Percentiles rank a stretch among this genome's conserved stretches.
Conservation (phyloP, 192 early-diverging fungal species). For the Linnemannia exigua region DNA sequence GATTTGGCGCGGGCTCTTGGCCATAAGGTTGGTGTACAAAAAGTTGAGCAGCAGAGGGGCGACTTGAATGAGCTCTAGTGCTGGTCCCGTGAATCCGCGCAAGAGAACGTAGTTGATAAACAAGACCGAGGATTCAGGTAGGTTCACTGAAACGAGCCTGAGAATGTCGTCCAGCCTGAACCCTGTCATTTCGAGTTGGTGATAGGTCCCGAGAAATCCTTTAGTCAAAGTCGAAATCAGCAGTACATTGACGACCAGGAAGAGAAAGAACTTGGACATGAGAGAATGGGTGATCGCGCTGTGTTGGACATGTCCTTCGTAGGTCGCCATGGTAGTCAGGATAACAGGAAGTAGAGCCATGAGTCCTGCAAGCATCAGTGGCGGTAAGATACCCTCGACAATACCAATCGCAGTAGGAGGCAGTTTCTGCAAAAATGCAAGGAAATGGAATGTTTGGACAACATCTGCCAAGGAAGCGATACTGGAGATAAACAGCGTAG, state of each 20-base stretch:
- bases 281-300: slow-evolving; percentile 74
- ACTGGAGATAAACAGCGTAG: slow-evolving; percentile 64
- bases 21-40: slow-evolving; percentile 65
- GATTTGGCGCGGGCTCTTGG: slow-evolving; percentile 82
- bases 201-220: slow-evolving; percentile 63
- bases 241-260: slow-evolving; percentile 86
- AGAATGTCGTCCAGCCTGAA: slow-evolving; percentile 63
- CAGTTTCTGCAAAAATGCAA: slow-evolving; percentile 42
- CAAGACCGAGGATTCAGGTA: slow-evolving; percentile 84
- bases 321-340: slow-evolving; percentile 64
- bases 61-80: slow-evolving; percentile 78
- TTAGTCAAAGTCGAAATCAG: slow-evolving; percentile 81
- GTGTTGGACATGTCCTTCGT: slow-evolving; percentile 56
- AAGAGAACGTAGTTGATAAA: slow-evolving; percentile 91
- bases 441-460: slow-evolving; percentile 56
- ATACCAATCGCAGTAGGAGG: slow-evolving; percentile 47
- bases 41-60: slow-evolving; percentile 74
- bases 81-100: slow-evolving; percentile 74
- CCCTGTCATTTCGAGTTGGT: slow-evolving; percentile 29
- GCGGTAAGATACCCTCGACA: slow-evolving; percentile 83
- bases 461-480: slow-evolving; percentile 66
- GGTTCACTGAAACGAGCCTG: slow-evolving; percentile 64
- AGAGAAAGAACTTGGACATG: slow-evolving; percentile 82
- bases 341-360: slow-evolving; percentile 76
- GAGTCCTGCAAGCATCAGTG: slow-evolving; percentile 75